Base-by-base conservation (phyloP, 2,329 filamentous ascomycete genomes). In the Colletotrichum musicola region DNA sequence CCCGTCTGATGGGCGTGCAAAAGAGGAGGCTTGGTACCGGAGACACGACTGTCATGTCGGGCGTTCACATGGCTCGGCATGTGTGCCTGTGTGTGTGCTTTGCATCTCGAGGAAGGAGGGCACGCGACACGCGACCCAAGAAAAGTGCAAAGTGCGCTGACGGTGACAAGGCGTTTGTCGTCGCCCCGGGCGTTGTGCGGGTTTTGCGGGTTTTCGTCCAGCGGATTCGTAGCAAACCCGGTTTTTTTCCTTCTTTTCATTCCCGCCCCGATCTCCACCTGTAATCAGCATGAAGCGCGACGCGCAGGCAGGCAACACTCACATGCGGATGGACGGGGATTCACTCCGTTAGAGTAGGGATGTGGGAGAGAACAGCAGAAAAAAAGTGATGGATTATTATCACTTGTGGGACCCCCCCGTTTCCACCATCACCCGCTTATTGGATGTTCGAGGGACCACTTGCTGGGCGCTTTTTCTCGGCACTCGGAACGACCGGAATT, bases 401-500 rank as follows among this genome's bases (percentile, higher is more conserved):
- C 40, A 35, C 9, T 35, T 38, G 66, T 68, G 66, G 66, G 51
- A 50, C 55, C 50, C 14, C 6, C 22, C 22, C 30, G 27, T 30
- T 30, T 30, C 27, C 5, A 30, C 49, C 18, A 38, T 61, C 62
- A 60, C 62, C 22, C n/a, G 56, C 58, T 18, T 5, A 58, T 44
- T 55, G 54, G 47, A 50, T 30, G 49, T 40, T 54, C 27, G 16
- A 27, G 12, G 55, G 44, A 40, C 18, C 47, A 38, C 50, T 30
- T 42, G 6, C 20, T 38, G 35, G 44, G 25, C 4, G 20, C n/a
- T 14, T 50, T 46, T 61, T 60, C 65, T 68, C 62, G 62, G 65
- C 62, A 68, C 62, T 56, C 66, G 66, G 66, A 68, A 68, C 42
- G 40, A 46, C 40, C 66, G 62, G 55, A 67, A 66, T 61, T 35